Evolutionary conservation across 2,329 filamentous ascomycete species (phyloP), one percentile per base, ranked within the genome.

Genomic region (Alternaria novae-zelandiae): DNA sequence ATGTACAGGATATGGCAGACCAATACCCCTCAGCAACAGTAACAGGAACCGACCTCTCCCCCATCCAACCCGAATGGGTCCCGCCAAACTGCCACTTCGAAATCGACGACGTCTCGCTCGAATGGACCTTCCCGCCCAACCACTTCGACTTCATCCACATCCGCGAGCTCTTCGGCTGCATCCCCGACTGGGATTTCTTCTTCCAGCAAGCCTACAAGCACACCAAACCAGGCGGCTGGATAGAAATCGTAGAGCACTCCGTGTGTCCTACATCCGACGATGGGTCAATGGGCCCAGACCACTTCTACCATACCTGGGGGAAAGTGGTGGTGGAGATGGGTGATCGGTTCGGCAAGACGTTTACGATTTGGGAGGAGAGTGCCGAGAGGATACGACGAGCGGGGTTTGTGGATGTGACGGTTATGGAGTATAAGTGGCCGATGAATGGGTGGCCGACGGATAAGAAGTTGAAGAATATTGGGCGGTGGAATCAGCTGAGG

Each of bases 41-140:
- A 54, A 80, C 80, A 5, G 84, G 84, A 43, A 82, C 79, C 21
- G 83, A 85, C 67, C 79, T 85, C 49, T 83, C 81, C 1, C 83
- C 84, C 41, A 85, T 85, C 51, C 84, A 86, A 65, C 84, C 83
- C 5, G 71, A 74, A 59, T 82, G 81, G 78, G 81, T 84, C 1
- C 83, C 83, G 0, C 79, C 81, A 3, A 85, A 85, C 67, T 80
- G 79, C 65, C 69, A 74, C 25, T 85, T 85, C 67, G 80, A 84
- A 57, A 79, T 85, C 57, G 83, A 85, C 73, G 83, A 85, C 54
- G 75, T 81, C 15, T 78, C 77, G 1, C 70, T 77, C 8, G 75
- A 77, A 23, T 84, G 82, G 82, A 82, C 80, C 2, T 79, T 77
- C 47, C 76, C 75, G 0, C 59, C 63, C 1, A 66, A 77, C 43